These are phyloP conservation scores for Simmondsia chinensis DNA, from an alignment of 148 eudicot genomes.

Conservation along the genomic window DNA sequence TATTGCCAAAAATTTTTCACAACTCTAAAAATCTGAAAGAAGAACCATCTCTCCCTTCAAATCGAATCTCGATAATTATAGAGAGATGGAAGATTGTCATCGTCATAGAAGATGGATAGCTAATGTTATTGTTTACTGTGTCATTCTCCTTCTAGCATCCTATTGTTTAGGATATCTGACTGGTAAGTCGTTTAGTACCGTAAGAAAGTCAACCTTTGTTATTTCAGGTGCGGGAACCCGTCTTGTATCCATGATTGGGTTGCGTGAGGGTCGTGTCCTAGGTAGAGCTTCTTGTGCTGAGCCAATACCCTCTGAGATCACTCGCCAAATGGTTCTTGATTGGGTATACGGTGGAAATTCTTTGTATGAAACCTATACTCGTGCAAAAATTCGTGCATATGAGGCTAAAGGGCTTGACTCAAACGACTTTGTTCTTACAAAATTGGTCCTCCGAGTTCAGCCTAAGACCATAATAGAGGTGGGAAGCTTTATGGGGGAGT, in stretches of 20 bases:
- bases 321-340: constrained; percentile 7
- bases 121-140: no score
- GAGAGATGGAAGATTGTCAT: no score
- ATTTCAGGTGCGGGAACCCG: background rate
- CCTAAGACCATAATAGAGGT: constrained; percentile 12
- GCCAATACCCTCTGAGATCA: constrained; percentile 5
- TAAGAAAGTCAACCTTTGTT: constrained; percentile 1
- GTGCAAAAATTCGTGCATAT: background rate
- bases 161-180: constrained; percentile 7
- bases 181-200: constrained; percentile 6
- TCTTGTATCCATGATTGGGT: background rate
- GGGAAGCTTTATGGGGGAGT: constrained; percentile 1
- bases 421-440: background rate
- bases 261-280: background rate
- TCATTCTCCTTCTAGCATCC: constrained; percentile 5
- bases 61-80: no score
- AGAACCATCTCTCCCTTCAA: no score
- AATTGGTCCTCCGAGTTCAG: constrained; percentile 3
- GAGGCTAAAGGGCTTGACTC: background rate
- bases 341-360: constrained; percentile 12
- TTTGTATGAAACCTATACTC: constrained; percentile 3
- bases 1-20: no score
- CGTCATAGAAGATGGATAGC: no score
- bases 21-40: no score
- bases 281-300: constrained; percentile 8